A percentile compares a stretch with the other conserved stretches of the same genome.
Conservation (phyloP, 306 rosid species). For the Prunus mume region DNA sequence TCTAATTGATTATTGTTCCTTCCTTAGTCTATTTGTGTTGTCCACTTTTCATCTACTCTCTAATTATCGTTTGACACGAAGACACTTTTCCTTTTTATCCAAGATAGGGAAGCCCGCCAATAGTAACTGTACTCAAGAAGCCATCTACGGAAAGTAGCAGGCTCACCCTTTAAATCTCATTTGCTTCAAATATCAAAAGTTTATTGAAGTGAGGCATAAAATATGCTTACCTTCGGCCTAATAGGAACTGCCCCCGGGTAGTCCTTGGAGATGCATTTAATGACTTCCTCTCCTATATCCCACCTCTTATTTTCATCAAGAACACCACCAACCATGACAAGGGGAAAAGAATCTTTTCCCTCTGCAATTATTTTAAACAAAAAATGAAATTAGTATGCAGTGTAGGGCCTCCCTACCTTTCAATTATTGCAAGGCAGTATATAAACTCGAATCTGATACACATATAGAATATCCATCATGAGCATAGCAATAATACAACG, state of each 20-base stretch:
- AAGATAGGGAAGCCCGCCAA: not conserved
- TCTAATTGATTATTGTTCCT: not conserved
- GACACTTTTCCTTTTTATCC: not conserved
- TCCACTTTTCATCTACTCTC: not conserved
- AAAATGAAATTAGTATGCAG: not conserved
- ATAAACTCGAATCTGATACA: not conserved
- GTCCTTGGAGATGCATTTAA: slow-evolving; percentile 51
- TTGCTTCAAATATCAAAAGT: not conserved
- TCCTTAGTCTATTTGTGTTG: not conserved
- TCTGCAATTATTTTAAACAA: slow-evolving; percentile 41
- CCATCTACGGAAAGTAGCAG: not conserved
- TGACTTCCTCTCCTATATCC: slow-evolving; percentile 89
- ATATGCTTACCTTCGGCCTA: slow-evolving; percentile 68
- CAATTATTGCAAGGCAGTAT: not conserved
- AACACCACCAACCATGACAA: slow-evolving; percentile 98
- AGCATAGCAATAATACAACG: not conserved
- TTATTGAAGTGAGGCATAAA: not conserved
- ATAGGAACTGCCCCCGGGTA: slow-evolving; percentile 64
- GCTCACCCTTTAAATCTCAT: not conserved
- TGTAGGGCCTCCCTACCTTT: not conserved
- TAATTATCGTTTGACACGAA: not conserved
- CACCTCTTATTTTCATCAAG: slow-evolving; percentile 86
- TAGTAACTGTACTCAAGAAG: not conserved
- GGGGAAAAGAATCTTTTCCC: slow-evolving; percentile 66
- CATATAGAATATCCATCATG: not conserved